phyloP scores from a whole-genome alignment of 2,329 filamentous ascomycete genomes.

The Aureobasidium sp. region DNA sequence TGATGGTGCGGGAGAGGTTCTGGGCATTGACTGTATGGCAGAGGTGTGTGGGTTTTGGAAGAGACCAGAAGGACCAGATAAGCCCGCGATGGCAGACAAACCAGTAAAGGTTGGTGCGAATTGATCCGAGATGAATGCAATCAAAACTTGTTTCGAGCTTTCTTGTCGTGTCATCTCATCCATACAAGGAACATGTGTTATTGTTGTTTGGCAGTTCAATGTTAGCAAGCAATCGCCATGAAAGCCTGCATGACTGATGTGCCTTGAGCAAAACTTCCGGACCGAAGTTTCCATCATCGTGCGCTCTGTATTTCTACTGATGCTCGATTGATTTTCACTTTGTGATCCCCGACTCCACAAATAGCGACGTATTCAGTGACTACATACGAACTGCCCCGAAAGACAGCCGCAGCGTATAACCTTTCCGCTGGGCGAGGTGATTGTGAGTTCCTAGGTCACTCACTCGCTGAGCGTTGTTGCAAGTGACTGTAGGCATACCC shows the following conservation, averaged over 20 bases:
- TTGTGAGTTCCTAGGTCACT: conserved; percentile 1
- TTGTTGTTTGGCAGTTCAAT: background rate
- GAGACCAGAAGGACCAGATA: conserved; percentile 3
- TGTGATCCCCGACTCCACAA: conserved; percentile 2
- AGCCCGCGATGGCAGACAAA: background rate
- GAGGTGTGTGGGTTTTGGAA: conserved; percentile 17
- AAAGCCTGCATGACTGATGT: background rate
- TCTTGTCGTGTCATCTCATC: background rate
- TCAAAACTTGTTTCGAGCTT: background rate
- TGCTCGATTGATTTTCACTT: background rate
- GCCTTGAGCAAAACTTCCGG: background rate
- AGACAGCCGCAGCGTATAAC: conserved; percentile 11
- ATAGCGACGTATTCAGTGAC: conserved; percentile 5
- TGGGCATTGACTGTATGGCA: conserved; percentile 16
- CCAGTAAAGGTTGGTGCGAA: background rate
- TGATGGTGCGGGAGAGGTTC: conserved; percentile 12
- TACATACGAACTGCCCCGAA: conserved; percentile 7
- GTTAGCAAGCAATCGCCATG: background rate
- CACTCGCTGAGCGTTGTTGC: conserved; percentile 8
- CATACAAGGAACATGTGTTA: background rate
- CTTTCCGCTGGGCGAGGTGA: conserved; percentile 12
- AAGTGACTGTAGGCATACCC: conserved; percentile 4
- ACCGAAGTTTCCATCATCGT: background rate
- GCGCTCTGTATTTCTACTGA: background rate
- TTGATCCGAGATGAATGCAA: background rate